A percentile compares a stretch with the other conserved stretches of the same genome.
phyloP scores from a whole-genome alignment of 2,329 filamentous ascomycete species.

The Alternaria postmessia region DNA sequence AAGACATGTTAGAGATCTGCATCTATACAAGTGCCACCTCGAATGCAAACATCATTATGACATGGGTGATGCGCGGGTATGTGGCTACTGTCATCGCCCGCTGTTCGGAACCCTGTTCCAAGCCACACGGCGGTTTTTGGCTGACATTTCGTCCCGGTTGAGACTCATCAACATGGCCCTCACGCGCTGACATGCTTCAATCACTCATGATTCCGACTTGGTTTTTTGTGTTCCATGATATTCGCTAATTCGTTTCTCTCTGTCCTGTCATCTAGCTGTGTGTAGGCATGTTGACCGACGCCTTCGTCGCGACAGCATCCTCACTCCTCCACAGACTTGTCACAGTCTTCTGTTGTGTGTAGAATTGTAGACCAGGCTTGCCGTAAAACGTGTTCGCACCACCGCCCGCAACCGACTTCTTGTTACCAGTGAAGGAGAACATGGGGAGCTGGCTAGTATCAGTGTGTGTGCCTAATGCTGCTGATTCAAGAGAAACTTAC shows the following conservation, averaged over 20 bases:
- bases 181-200: background rate
- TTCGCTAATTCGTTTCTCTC: background rate
- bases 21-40: background rate
- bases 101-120: background rate
- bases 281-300: slow-evolving; percentile 87
- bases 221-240: background rate
- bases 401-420: slow-evolving; percentile 91
- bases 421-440: slow-evolving; percentile 72
- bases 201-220: background rate
- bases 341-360: slow-evolving; percentile 97
- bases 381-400: slow-evolving; percentile 96
- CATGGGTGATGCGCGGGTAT: slow-evolving; percentile 7
- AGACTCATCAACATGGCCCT: background rate
- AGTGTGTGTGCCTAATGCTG: slow-evolving; percentile 5
- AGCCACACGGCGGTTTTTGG: background rate
- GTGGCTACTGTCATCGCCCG: background rate
- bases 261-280: slow-evolving; percentile 51
- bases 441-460: slow-evolving; percentile 58
- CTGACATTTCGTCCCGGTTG: background rate
- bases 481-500: slow-evolving; percentile 29
- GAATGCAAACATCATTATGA: slow-evolving; percentile 8
- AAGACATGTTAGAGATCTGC: background rate
- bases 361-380: slow-evolving; percentile 89
- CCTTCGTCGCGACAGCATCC: slow-evolving; percentile 85
- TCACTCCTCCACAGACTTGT: slow-evolving; percentile 88